phyloP scores from a whole-genome alignment of 2,329 filamentous ascomycete genomes.

The Ascochyta lentis region DNA sequence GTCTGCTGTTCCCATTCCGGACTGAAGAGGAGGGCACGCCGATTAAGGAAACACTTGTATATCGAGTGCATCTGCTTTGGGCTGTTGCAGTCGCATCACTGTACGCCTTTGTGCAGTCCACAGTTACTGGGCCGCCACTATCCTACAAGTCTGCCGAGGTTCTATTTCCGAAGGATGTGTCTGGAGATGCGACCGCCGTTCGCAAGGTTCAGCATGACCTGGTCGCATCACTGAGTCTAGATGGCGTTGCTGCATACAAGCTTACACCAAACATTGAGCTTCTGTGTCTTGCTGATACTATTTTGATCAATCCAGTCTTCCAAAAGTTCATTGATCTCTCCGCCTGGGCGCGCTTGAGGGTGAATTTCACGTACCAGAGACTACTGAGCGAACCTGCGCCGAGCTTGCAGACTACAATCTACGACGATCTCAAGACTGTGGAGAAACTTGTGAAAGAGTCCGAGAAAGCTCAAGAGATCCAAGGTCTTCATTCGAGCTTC shows the following conservation, averaged over 20 bases:
- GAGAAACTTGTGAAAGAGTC: conserved; percentile 51
- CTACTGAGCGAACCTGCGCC: conserved; percentile 68
- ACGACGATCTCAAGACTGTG: conserved; percentile 64
- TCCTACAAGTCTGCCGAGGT: conserved; percentile 59
- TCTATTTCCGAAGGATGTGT: conserved; percentile 59
- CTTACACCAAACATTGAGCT: conserved; percentile 85
- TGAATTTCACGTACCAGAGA: conserved; percentile 76
- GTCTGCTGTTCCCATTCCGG: conserved; percentile 44
- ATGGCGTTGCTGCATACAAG: conserved; percentile 86
- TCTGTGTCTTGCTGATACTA: conserved; percentile 74
- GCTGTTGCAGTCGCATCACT: conserved; percentile 72
- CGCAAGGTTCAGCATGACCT: conserved; percentile 60
- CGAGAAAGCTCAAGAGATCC: conserved; percentile 24
- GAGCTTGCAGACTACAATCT: conserved; percentile 66
- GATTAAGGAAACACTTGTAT: conserved; percentile 43
- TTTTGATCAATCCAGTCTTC: conserved; percentile 59
- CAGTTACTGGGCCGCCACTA: conserved; percentile 87
- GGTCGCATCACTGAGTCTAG: conserved; percentile 73
- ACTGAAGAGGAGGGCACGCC: conserved; percentile 33
- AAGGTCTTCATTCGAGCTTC: conserved; percentile 64
- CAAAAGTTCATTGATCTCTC: conserved; percentile 54
- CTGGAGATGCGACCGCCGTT: conserved; percentile 42
- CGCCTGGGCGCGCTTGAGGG: conserved; percentile 71
- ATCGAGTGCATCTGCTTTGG: conserved; percentile 53
- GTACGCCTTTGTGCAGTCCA: conserved; percentile 82